phyloP scores from a whole-genome alignment of 768 basidiomycete species.

The Phanerochaete carnosa region DNA sequence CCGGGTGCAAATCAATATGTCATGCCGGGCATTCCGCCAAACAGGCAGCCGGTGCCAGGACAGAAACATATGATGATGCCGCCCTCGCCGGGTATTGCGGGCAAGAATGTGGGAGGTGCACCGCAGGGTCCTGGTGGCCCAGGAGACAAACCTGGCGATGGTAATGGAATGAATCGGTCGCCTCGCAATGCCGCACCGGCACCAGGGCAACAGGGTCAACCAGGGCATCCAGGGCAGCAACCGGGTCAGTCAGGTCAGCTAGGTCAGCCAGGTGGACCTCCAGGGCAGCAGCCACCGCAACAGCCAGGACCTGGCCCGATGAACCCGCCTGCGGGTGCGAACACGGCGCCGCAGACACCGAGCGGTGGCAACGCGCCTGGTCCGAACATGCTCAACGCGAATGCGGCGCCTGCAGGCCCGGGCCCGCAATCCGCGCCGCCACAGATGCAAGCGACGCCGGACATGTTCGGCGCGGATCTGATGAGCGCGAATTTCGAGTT shows the following conservation, averaged over 20 bases:
- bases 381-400: slow-evolving; percentile 31
- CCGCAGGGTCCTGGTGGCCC: slow-evolving; percentile 13
- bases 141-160: slow-evolving; percentile 12
- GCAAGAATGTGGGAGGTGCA: slow-evolving; percentile 8
- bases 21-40: slow-evolving; percentile 11
- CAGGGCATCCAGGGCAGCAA: too few relatives aligned
- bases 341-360: slow-evolving; percentile 37
- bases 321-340: slow-evolving; percentile 12
- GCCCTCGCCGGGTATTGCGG: slow-evolving; percentile 43
- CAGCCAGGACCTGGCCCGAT: slow-evolving; percentile 17
- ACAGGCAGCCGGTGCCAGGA: neutral
- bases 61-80: slow-evolving; percentile 45
- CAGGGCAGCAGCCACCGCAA: neutral
- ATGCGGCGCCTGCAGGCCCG: neutral
- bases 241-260: slow-evolving; percentile 6
- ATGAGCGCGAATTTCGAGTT: slow-evolving; percentile 26
- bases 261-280: neutral
- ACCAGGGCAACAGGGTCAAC: slow-evolving; percentile 6
- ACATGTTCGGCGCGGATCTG: slow-evolving; percentile 12
- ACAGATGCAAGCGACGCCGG: slow-evolving; percentile 12
- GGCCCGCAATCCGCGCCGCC: slow-evolving; percentile 15
- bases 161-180: slow-evolving; percentile 15
- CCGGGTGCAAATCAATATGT: slow-evolving; percentile 32
- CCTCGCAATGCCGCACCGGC: slow-evolving; percentile 20
- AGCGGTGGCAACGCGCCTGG: slow-evolving; percentile 19